Base-by-base conservation (phyloP, 768 basidiomycete genomes). In the Collybiopsis confluens region DNA sequence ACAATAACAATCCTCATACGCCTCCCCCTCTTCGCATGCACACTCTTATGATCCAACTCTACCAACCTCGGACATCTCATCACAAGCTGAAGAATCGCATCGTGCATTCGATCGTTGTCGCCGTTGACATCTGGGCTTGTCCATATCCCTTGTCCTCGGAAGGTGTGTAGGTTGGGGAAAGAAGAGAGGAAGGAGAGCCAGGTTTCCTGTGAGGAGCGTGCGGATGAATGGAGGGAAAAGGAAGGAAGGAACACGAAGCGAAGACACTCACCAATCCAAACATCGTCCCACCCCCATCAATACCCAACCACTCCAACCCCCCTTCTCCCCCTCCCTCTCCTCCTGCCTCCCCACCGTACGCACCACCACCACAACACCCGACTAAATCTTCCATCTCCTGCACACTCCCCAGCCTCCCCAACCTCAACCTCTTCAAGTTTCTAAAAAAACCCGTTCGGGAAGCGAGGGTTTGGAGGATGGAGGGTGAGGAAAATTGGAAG, bases 141-240 rank as follows among this genome's bases (percentile, higher is more conserved):
- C 78, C 78, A 81, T 1, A 78, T 61, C 13, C 70, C 73, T 26
- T 61, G 56, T 10, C 77, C 76, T 38, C 71, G 69, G 56, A 79
- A 73, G 0, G 74, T 70, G 58, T 76, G 67, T 11, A 81, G 73
- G 15, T 72, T 68, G 2, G 58, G 58, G 55, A 79, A 79, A 13
- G 61, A 66, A 1, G 74, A 67, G 0, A 81, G 62, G 13, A 76
- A 63, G 30, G 67, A 61, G 11, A 79, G 61, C 69, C 76, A 73
- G 24, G 67, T 62, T 11, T 72, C 68, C 73, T 76, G 45, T 8
- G n/a, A n/a, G n/a, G n/a, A n/a, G n/a, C n/a, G n/a, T n/a, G n/a
- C n/a, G n/a, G n/a, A n/a, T n/a, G n/a, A n/a, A n/a, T n/a, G n/a
- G n/a, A n/a, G n/a, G n/a, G n/a, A n/a, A n/a, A n/a, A n/a, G 20